These are phyloP conservation scores for Trichoderma guizhouense DNA, from an alignment of 2,329 filamentous ascomycete genomes.

Conservation along the genomic window DNA sequence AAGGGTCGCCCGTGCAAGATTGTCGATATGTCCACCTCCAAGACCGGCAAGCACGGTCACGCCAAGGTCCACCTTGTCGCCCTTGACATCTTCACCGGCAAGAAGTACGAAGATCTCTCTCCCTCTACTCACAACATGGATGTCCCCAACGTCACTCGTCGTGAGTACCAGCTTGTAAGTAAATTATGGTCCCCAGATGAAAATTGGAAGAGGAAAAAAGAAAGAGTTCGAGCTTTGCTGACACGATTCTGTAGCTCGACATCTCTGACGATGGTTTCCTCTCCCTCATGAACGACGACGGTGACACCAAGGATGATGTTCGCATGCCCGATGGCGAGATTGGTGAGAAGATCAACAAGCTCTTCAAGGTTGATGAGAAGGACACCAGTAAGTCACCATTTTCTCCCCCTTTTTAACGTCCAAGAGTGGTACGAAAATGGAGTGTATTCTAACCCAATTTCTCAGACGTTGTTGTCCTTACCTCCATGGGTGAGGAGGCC, in stretches of 20 bases:
- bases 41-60: slow-evolving; percentile 99
- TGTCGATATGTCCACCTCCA: slow-evolving; percentile 99
- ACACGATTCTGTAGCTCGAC: slow-evolving; percentile 61
- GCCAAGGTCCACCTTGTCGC: slow-evolving; percentile 99
- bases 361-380: slow-evolving; percentile 81
- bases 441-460: slow-evolving; percentile 23
- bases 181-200: background rate
- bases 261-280: slow-evolving; percentile 93
- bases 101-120: slow-evolving; percentile 99
- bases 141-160: slow-evolving; percentile 87
- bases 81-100: slow-evolving; percentile 98
- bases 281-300: slow-evolving; percentile 84
- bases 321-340: slow-evolving; percentile 86
- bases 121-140: slow-evolving; percentile 98
- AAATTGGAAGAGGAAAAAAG: background rate
- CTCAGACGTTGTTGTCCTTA: slow-evolving; percentile 84
- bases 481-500: slow-evolving; percentile 93
- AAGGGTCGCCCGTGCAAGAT: slow-evolving; percentile 99
- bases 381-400: slow-evolving; percentile 73
- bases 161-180: slow-evolving; percentile 93
- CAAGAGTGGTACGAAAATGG: background rate
- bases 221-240: background rate
- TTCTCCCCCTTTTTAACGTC: background rate
- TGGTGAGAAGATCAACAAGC: slow-evolving; percentile 78
- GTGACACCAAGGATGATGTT: slow-evolving; percentile 90